phyloP scores from a whole-genome alignment of 2,329 filamentous ascomycete species.

The Cladosporium oxysporum region DNA sequence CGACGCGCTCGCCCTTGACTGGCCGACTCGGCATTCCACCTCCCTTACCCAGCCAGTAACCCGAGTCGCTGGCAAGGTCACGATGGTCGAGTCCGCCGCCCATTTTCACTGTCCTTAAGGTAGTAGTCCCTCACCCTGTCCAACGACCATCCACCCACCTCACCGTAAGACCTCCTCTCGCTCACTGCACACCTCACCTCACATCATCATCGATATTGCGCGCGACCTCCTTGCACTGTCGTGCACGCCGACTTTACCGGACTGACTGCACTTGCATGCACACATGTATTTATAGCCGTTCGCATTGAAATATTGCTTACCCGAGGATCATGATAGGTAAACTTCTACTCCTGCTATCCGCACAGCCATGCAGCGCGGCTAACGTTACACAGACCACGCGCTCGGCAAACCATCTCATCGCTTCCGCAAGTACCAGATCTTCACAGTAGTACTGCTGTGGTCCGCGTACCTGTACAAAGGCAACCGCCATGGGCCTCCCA shows the following conservation, averaged over 20 bases:
- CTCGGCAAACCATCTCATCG: slow-evolving; percentile 86
- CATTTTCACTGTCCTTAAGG: not conserved
- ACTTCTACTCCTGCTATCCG: not conserved
- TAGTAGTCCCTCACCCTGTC: not conserved
- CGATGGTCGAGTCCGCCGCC: slow-evolving; percentile 16
- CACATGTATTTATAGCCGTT: slow-evolving; percentile 13
- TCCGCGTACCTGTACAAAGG: slow-evolving; percentile 80
- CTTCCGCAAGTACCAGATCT: slow-evolving; percentile 88
- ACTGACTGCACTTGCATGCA: slow-evolving; percentile 4
- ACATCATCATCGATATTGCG: not conserved
- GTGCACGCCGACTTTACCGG: not conserved
- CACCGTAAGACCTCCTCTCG: not conserved
- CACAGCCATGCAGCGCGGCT: not conserved
- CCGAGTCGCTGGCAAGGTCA: slow-evolving; percentile 8
- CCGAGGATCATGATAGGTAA: slow-evolving; percentile 20
- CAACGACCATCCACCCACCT: not conserved
- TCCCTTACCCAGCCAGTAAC: not conserved
- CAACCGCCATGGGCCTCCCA: slow-evolving; percentile 82
- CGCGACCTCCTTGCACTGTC: not conserved
- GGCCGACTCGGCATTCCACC: slow-evolving; percentile 13
- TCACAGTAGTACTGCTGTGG: slow-evolving; percentile 91
- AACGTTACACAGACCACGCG: slow-evolving; percentile 69
- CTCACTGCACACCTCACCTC: slow-evolving; percentile 7
- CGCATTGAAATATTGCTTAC: not conserved
- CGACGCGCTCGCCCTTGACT: slow-evolving; percentile 5